Percentiles rank a stretch among this genome's conserved stretches.
Conservation (phyloP, 495 filamentous ascomycete species). For the Hypoxylon fuscum region DNA sequence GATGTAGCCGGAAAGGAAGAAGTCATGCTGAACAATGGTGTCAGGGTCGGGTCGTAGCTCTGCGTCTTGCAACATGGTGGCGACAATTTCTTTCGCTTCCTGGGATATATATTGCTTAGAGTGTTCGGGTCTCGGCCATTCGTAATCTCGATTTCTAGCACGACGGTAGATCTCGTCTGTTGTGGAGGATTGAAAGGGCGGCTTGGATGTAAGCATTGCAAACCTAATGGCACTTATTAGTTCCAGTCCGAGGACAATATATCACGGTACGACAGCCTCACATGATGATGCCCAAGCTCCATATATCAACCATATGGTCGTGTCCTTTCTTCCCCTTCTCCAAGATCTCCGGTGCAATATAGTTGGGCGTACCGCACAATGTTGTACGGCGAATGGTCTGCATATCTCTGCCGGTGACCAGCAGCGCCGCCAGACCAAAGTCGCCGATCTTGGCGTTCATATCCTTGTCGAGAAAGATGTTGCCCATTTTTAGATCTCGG, state of each 20-base stretch:
- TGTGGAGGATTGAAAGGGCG: slow-evolving; percentile 86
- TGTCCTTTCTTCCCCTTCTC: slow-evolving; percentile 87
- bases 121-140: slow-evolving; percentile 71
- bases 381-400: slow-evolving; percentile 80
- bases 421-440: slow-evolving; percentile 93
- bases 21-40: slow-evolving; percentile 81
- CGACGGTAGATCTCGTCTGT: slow-evolving; percentile 87
- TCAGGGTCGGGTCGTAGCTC: slow-evolving; percentile 79
- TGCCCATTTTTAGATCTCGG: slow-evolving; percentile 96
- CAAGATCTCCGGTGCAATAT: slow-evolving; percentile 96
- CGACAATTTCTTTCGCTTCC: slow-evolving; percentile 82
- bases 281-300: slow-evolving; percentile 97
- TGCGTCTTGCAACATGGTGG: slow-evolving; percentile 76
- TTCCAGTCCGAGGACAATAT: slow-evolving; percentile 1
- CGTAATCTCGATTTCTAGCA: slow-evolving; percentile 74
- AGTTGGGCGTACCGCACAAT: slow-evolving; percentile 96
- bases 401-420: slow-evolving; percentile 86
- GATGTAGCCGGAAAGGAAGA: slow-evolving; percentile 74
- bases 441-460: slow-evolving; percentile 99
- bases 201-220: slow-evolving; percentile 89
- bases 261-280: slow-evolving; percentile 51
- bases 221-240: slow-evolving; percentile 61
- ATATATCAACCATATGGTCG: slow-evolving; percentile 90
- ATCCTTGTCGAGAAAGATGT: slow-evolving; percentile 92
- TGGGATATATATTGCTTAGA: slow-evolving; percentile 60